Evolutionary conservation across 371 early-diverging fungal species (phyloP).

Genomic region (Paraphysoderma sedebokerense): DNA sequence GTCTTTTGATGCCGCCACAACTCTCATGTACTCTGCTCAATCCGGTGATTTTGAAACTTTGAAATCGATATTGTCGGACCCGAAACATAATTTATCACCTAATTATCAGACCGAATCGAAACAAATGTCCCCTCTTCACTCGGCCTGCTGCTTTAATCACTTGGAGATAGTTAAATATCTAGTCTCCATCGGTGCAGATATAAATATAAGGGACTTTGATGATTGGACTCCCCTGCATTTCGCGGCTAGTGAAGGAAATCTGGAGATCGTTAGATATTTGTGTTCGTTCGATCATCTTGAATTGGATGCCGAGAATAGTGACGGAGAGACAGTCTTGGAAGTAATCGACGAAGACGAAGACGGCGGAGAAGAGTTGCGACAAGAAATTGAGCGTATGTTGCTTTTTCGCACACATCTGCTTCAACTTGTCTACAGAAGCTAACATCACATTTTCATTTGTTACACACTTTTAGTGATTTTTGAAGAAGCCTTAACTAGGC

Average conservation of each 20-base stretch:
- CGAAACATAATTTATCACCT: conserved; percentile 8
- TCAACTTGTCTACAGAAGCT: too few species aligned
- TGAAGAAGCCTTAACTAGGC: too few species aligned
- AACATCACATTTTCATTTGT: too few species aligned
- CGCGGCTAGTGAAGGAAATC: conserved; percentile 42
- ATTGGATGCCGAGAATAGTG: neutral
- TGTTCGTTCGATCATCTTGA: neutral
- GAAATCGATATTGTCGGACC: conserved; percentile 8
- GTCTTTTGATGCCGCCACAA: conserved; percentile 14
- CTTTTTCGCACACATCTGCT: too few species aligned
- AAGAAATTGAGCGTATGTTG: too few species aligned
- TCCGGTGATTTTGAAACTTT: conserved; percentile 13
- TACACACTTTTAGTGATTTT: too few species aligned
- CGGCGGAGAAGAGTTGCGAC: neutral
- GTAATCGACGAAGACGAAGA: neutral
- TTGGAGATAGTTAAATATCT: conserved; percentile 22
- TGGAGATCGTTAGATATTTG: conserved; percentile 23
- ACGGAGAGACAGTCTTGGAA: neutral
- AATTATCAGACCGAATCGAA: conserved; percentile 15
- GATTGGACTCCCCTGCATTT: conserved; percentile 63
- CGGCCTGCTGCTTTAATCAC: conserved; percentile 35
- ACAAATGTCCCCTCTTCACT: conserved; percentile 29
- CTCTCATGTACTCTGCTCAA: conserved; percentile 16
- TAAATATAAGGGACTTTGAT: conserved; percentile 45
- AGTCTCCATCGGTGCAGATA: conserved; percentile 18